Evolutionary conservation across 2,329 filamentous ascomycete species (phyloP).

Genomic region (Shiraia bambusicola): DNA sequence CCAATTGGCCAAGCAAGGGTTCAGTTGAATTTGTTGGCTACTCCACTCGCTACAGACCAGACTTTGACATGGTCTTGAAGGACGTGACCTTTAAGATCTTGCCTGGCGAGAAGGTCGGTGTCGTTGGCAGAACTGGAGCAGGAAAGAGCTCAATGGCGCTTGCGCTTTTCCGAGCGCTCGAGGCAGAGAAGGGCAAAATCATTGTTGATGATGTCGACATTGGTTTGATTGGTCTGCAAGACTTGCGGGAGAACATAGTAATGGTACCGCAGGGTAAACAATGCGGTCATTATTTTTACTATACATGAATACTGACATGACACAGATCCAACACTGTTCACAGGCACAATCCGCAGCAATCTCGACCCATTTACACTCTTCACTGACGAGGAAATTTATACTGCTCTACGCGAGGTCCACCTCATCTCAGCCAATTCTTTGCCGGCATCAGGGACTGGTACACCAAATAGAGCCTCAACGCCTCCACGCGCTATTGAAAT

Average conservation of each 20-base stretch:
- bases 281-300: too few relatives aligned
- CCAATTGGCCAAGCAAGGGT: slow-evolving; percentile 83
- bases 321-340: slow-evolving; percentile 87
- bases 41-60: slow-evolving; percentile 82
- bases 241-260: slow-evolving; percentile 89
- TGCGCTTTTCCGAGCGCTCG: slow-evolving; percentile 88
- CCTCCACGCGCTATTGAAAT: slow-evolving; percentile 33
- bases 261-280: slow-evolving; percentile 78
- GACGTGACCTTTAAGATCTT: slow-evolving; percentile 83
- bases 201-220: slow-evolving; percentile 91
- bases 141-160: slow-evolving; percentile 95
- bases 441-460: slow-evolving; percentile 29
- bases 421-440: slow-evolving; percentile 62
- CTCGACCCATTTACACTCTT: slow-evolving; percentile 89
- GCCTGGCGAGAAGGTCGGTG: slow-evolving; percentile 88
- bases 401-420: slow-evolving; percentile 82
- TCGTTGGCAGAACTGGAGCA: slow-evolving; percentile 91
- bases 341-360: slow-evolving; percentile 86
- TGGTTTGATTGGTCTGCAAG: slow-evolving; percentile 83
- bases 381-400: slow-evolving; percentile 87
- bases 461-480: slow-evolving; percentile 19
- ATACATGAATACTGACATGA: slow-evolving; percentile 22
- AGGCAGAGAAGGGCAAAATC: slow-evolving; percentile 87
- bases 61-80: slow-evolving; percentile 83
- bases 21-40: slow-evolving; percentile 86